Evolutionary conservation across 2,329 filamentous ascomycete species (phyloP).

Genomic region (Cercospora sojina): DNA sequence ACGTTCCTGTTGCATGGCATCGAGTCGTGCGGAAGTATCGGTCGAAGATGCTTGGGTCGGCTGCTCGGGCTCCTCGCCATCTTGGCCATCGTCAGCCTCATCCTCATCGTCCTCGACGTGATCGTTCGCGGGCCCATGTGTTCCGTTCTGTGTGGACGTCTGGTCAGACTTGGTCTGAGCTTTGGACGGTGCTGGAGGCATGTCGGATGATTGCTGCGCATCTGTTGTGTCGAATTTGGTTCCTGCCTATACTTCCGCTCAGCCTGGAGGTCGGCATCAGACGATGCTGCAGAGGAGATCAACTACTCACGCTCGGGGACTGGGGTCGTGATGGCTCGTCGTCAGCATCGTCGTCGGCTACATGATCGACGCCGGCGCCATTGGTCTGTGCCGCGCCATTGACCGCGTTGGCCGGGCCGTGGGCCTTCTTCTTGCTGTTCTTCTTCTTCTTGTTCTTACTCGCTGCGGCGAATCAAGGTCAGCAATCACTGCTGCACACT

Average conservation of each 20-base stretch:
- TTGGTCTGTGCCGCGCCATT: constrained; percentile 39
- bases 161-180: constrained; percentile 22
- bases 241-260: constrained; percentile 18
- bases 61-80: constrained; percentile 16
- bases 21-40: constrained; percentile 57
- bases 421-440: constrained; percentile 56
- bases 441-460: constrained; percentile 54
- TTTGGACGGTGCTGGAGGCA: constrained; percentile 32
- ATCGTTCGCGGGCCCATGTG: constrained; percentile 16
- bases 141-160: constrained; percentile 30
- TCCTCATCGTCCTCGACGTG: constrained; percentile 1
- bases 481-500: constrained; percentile 4
- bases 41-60: constrained; percentile 9
- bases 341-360: constrained; percentile 43
- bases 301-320: constrained; percentile 22
- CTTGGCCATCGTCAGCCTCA: constrained; percentile 19
- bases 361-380: constrained; percentile 38
- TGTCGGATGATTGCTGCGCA: constrained; percentile 15
- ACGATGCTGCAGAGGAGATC: background rate
- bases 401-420: constrained; percentile 45
- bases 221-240: constrained; percentile 19
- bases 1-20: constrained; percentile 77
- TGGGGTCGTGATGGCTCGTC: constrained; percentile 37
- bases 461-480: constrained; percentile 1
- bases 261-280: background rate